These are phyloP conservation scores for Nidularia pulvinata DNA, from an alignment of 768 basidiomycete species.

Conservation along the genomic window DNA sequence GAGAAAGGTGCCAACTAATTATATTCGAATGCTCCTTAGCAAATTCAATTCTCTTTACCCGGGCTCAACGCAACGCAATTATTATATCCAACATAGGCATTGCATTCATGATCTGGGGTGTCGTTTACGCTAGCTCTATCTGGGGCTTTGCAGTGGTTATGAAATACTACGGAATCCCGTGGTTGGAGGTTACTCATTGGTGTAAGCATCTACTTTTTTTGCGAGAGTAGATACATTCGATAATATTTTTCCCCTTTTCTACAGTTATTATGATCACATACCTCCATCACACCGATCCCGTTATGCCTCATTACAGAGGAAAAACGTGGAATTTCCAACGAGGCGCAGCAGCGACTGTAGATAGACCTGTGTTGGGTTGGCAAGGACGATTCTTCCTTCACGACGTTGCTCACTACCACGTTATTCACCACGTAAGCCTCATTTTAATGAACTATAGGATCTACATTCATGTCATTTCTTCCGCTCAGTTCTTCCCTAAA, in stretches of 20 bases:
- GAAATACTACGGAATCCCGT: conserved; percentile 52
- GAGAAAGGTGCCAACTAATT: not conserved
- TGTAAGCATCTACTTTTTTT: conserved; percentile 24
- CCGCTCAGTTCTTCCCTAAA: conserved; percentile 41
- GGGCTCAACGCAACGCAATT: conserved; percentile 48
- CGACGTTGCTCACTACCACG: conserved; percentile 52
- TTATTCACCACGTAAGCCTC: conserved; percentile 42
- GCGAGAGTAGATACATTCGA: conserved; percentile 1
- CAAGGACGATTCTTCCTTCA: conserved; percentile 54
- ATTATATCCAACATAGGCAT: conserved; percentile 62
- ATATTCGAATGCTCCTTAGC: conserved; percentile 25
- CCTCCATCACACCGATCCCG: conserved; percentile 51
- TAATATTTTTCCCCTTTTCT: not conserved
- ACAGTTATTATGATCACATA: conserved; percentile 42
- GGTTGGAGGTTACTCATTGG: conserved; percentile 58
- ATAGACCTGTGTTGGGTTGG: conserved; percentile 47
- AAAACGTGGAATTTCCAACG: conserved; percentile 47
- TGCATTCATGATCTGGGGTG: conserved; percentile 38
- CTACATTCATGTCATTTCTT: not conserved
- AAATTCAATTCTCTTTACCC: conserved; percentile 55
- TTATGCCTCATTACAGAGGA: conserved; percentile 45
- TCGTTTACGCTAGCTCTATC: conserved; percentile 28
- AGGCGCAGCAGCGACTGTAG: conserved; percentile 49
- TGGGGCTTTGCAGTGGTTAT: conserved; percentile 39
- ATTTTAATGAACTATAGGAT: not conserved